Evolutionary conservation across 2,329 filamentous ascomycete genomes (phyloP).

Genomic region (Talaromyces verruculosus): DNA sequence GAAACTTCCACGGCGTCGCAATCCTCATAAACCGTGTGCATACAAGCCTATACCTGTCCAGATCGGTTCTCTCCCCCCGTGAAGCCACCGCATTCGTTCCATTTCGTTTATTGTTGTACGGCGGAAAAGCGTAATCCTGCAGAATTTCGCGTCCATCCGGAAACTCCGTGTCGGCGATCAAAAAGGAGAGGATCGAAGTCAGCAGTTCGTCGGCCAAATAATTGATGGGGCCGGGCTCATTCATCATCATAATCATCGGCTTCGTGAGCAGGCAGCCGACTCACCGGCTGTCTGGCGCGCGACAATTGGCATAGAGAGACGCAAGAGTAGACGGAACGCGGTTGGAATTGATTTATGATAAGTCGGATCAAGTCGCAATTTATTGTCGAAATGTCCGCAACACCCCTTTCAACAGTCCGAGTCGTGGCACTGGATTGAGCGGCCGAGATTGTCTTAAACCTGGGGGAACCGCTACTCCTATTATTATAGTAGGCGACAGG

Average conservation of each 20-base stretch:
- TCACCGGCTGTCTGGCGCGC: conserved; percentile 31
- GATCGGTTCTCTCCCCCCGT: conserved; percentile 36
- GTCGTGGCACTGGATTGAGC: background rate
- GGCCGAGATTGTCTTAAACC: conserved; percentile 12
- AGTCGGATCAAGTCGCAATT: background rate
- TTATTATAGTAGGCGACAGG: conserved; percentile 9
- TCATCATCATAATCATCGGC: conserved; percentile 28
- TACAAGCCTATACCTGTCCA: conserved; percentile 44
- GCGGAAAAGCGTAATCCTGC: conserved; percentile 14
- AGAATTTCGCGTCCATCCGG: conserved; percentile 20
- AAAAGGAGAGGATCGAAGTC: conserved; percentile 34
- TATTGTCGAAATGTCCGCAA: background rate
- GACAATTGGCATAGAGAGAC: conserved; percentile 23
- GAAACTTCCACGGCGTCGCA: conserved; percentile 41
- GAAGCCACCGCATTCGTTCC: conserved; percentile 5
- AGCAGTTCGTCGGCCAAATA: conserved; percentile 41
- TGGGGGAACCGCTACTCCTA: conserved; percentile 13
- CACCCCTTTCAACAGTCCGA: background rate
- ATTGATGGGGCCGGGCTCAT: conserved; percentile 34
- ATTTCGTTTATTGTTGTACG: conserved; percentile 7
- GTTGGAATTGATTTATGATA: conserved; percentile 2
- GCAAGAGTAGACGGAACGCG: background rate
- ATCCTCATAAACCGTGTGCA: conserved; percentile 44
- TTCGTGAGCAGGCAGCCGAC: conserved; percentile 32
- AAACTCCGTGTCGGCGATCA: conserved; percentile 26